These are phyloP conservation scores for Lasiodiplodia sp. DNA, from an alignment of 2,329 filamentous ascomycete species.

Conservation along the genomic window DNA sequence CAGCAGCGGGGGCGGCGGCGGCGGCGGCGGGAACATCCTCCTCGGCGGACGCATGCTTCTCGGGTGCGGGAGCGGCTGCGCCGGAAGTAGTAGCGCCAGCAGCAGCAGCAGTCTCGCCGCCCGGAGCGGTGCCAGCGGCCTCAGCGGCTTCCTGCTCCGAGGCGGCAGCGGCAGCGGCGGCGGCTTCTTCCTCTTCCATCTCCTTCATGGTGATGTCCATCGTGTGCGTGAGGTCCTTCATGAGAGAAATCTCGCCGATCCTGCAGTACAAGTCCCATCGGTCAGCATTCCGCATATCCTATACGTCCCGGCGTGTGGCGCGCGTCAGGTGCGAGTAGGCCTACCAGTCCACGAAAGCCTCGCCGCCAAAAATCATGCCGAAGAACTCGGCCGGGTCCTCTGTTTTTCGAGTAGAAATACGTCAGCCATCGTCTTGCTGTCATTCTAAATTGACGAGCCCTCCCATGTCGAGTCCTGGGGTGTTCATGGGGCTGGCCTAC, in stretches of 20 bases:
- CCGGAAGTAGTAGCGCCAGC: slow-evolving; percentile 35
- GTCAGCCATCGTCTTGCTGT: neutral
- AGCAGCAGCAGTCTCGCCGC: slow-evolving; percentile 56
- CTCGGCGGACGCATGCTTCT: slow-evolving; percentile 35
- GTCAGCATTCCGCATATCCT: slow-evolving; percentile 20
- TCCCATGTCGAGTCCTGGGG: neutral
- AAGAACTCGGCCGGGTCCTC: slow-evolving; percentile 97
- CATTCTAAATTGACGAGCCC: neutral
- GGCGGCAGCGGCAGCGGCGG: slow-evolving; percentile 61
- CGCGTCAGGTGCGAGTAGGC: neutral
- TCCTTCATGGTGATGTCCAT: slow-evolving; percentile 96
- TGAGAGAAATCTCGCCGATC: slow-evolving; percentile 97
- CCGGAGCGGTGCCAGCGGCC: slow-evolving; percentile 33
- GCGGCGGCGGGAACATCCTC: slow-evolving; percentile 33
- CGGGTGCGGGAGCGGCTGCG: slow-evolving; percentile 49
- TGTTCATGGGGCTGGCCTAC: slow-evolving; percentile 50
- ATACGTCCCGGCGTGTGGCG: neutral
- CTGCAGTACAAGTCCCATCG: slow-evolving; percentile 31
- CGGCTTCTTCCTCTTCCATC: slow-evolving; percentile 72
- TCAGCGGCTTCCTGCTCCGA: slow-evolving; percentile 52
- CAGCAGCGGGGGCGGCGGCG: slow-evolving; percentile 37
- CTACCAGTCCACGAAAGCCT: slow-evolving; percentile 87
- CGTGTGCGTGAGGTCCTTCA: slow-evolving; percentile 97
- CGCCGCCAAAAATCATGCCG: slow-evolving; percentile 96
- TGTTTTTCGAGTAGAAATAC: slow-evolving; percentile 38